A percentile compares a stretch with the other conserved stretches of the same genome.
phyloP scores from a whole-genome alignment of 257 asterid genomes.

The Solanum dulcamara region DNA sequence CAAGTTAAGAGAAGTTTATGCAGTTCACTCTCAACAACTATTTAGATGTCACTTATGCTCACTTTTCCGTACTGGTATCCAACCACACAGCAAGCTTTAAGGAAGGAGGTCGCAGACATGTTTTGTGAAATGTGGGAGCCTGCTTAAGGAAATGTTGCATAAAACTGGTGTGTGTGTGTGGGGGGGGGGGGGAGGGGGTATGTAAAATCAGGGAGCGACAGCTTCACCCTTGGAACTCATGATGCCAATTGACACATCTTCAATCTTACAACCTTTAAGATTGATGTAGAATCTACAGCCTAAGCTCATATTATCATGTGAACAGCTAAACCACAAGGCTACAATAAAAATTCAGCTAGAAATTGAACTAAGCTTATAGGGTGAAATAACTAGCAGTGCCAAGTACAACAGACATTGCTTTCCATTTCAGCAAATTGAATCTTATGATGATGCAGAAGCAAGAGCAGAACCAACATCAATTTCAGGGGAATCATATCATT shows the following conservation, averaged over 20 bases:
- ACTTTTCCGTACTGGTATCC: background rate
- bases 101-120: background rate
- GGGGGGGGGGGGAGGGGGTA: rapidly evolving
- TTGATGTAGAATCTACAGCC: background rate
- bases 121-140: background rate
- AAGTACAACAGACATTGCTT: background rate
- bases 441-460: background rate
- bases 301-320: background rate
- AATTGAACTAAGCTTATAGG: background rate
- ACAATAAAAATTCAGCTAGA: background rate
- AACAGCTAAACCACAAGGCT: background rate
- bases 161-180: background rate
- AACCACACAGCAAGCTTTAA: background rate
- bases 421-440: background rate
- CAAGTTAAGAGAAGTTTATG: background rate
- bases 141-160: background rate
- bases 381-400: background rate
- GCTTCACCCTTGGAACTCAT: background rate
- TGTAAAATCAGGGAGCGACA: background rate
- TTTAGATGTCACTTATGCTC: background rate
- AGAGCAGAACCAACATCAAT: background rate
- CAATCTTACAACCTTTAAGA: background rate
- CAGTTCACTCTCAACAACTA: background rate
- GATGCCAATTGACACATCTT: background rate
- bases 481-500: background rate